A percentile compares a stretch with the other conserved stretches of the same genome.
Conservation (phyloP, 192 early-diverging fungal genomes). For the Coemansia sp. region DNA sequence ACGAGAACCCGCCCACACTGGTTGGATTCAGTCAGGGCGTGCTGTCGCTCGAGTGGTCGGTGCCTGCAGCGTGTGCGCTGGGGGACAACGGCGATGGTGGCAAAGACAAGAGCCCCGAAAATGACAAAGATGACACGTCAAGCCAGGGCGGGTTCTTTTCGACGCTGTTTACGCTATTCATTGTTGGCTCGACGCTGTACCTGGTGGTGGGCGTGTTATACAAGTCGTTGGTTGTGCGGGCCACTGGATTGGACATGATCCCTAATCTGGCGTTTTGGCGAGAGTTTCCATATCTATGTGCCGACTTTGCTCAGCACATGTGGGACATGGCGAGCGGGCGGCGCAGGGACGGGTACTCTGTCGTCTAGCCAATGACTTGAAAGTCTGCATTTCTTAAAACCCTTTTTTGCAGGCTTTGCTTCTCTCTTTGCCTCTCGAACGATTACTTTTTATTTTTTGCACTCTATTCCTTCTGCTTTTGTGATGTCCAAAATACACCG, state of each 20-base stretch:
- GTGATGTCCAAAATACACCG: not conserved
- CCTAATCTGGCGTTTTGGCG: conserved; percentile 49
- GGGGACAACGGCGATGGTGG: conserved; percentile 17
- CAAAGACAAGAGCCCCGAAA: conserved; percentile 14
- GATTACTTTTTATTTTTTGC: not conserved
- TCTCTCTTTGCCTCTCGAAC: not conserved
- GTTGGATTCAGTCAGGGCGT: conserved; percentile 25
- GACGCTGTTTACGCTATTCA: conserved; percentile 30
- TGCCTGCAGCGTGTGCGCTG: conserved; percentile 45
- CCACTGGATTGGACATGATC: conserved; percentile 47
- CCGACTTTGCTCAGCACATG: conserved; percentile 51
- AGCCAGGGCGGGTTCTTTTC: conserved; percentile 39
- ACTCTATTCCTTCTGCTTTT: not conserved
- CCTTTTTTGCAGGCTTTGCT: not conserved
- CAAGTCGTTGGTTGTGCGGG: conserved; percentile 39
- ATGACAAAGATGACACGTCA: conserved; percentile 6
- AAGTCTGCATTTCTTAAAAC: not conserved
- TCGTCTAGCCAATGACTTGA: conserved; percentile 15
- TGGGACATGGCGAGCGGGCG: conserved; percentile 43
- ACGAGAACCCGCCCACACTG: conserved; percentile 31
- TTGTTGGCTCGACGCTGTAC: conserved; percentile 29
- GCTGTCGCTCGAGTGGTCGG: conserved; percentile 48
- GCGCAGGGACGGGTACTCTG: conserved; percentile 49
- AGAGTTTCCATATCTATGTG: conserved; percentile 47
- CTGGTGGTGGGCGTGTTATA: conserved; percentile 51